Conservation (phyloP, 257 asterid genomes). For the Coffea eugenioides region DNA sequence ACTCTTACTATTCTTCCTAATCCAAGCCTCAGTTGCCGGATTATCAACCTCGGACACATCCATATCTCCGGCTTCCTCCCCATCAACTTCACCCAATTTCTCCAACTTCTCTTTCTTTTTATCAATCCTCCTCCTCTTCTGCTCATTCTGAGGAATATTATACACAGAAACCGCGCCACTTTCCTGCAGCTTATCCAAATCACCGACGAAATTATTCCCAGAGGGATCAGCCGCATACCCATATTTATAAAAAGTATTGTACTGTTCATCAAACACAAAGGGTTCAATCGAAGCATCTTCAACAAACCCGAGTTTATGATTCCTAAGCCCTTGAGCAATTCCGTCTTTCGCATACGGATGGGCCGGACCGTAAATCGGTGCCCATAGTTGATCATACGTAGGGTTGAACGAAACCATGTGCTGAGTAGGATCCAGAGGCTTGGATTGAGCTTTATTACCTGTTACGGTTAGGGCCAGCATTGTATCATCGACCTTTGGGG, state of each 20-base stretch:
- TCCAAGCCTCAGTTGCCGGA: conserved; percentile 83
- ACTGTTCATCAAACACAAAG: conserved; percentile 93
- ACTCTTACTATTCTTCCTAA: conserved; percentile 86
- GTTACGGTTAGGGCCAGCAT: conserved; percentile 83
- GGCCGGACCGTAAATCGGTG: conserved; percentile 88
- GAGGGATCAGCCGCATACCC: conserved; percentile 98
- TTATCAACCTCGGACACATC: conserved; percentile 58
- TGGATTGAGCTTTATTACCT: conserved; percentile 50
- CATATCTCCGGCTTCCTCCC: conserved; percentile 23
- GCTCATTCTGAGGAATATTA: conserved; percentile 78
- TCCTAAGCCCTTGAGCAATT: conserved; percentile 91
- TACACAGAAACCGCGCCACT: conserved; percentile 71
- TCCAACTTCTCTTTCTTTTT: conserved; percentile 76
- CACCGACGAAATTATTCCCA: conserved; percentile 67
- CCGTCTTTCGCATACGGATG: conserved; percentile 98
- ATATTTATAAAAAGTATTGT: conserved; percentile 79
- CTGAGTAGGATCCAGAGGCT: conserved; percentile 87
- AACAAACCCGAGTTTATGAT: conserved; percentile 93
- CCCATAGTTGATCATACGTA: conserved; percentile 93
- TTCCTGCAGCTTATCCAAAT: conserved; percentile 55
- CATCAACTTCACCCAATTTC: conserved; percentile 39
- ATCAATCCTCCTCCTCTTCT: conserved; percentile 78
- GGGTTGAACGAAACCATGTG: conserved; percentile 90
- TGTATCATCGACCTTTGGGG: conserved; percentile 88
- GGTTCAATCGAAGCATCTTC: conserved; percentile 76